Conservation (phyloP, 352 stramenopile genomes). For the Phytophthora ohioensis region DNA sequence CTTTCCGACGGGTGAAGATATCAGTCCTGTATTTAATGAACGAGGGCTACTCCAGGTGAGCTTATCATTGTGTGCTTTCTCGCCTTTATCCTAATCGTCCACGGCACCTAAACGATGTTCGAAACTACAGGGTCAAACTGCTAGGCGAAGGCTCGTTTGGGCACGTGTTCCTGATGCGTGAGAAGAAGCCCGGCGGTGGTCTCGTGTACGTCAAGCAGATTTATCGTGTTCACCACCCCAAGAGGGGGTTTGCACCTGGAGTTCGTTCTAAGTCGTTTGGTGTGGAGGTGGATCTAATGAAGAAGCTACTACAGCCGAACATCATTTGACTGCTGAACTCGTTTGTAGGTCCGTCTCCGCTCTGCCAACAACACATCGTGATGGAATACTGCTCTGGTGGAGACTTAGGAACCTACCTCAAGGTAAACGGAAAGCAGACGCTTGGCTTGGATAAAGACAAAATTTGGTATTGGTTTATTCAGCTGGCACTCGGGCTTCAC, state of each 20-base stretch:
- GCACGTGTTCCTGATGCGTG: conserved; percentile 90
- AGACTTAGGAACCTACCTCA: conserved; percentile 56
- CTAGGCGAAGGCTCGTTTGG: conserved; percentile 93
- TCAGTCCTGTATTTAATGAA: conserved; percentile 31
- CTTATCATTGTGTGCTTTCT: background rate
- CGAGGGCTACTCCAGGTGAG: conserved; percentile 49
- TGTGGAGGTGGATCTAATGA: conserved; percentile 79
- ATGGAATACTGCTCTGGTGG: conserved; percentile 94
- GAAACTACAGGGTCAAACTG: conserved; percentile 49
- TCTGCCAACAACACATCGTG: conserved; percentile 76
- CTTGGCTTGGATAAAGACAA: conserved; percentile 59
- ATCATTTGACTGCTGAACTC: conserved; percentile 90
- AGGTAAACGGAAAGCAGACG: background rate
- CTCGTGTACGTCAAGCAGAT: conserved; percentile 93
- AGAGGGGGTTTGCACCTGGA: conserved; percentile 3
- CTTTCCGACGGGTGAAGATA: background rate
- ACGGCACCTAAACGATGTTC: background rate
- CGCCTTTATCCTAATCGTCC: background rate
- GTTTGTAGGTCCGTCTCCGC: conserved; percentile 37
- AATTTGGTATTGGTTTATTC: conserved; percentile 92
- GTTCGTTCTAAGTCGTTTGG: conserved; percentile 15
- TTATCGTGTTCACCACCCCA: conserved; percentile 47
- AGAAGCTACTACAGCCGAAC: conserved; percentile 90
- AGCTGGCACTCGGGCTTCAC: conserved; percentile 89
- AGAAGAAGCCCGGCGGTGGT: conserved; percentile 63